Base-by-base conservation (phyloP, 306 rosid species). In the Ammopiptanthus mongolicus region DNA sequence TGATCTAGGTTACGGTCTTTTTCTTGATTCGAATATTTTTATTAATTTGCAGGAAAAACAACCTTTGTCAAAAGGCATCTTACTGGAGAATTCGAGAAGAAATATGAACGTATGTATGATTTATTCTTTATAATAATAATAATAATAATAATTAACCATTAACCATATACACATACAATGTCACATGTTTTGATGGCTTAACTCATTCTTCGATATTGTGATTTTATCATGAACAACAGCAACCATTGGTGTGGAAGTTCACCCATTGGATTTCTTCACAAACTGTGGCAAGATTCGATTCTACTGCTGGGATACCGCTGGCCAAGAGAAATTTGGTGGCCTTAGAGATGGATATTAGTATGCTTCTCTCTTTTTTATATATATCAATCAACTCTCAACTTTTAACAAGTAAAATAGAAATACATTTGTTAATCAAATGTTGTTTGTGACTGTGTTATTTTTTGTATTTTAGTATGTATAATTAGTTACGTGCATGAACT, bases 231-330 rank as follows among this genome's bases (percentile, higher is more conserved):
- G 50, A 8, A 0, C 2, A 17, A 53, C 82, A 91, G 93, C 97
- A 10, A 91, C 97, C 3, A 91, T 91, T 50, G 93, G 97, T 28
- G 97, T 91, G 55, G 97, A 91, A 53, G 97, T 91, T 4, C 97
- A 88, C 37, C 97, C 93, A 0, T 51, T 91, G 76, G 97, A 91
- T 69, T 91, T 91, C 10, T 88, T 87, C 82, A 91, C 93, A 0
- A 91, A 88, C 85, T 91, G 93, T 53, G 97, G 93, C 15, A 87
- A 88, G 46, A 80, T 91, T 68, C 86, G 97, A 0, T 91, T 91
- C 79, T 87, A 88, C 66, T 91, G 97, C 80, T 91, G 97, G 96
- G 93, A 91, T 69, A 90, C 92, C 1, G 96, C 96, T 0, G 96
- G 96, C 0, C 96, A 90, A 76, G 96, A 88, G 74, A 90, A 88